A percentile compares a stretch with the other conserved stretches of the same genome.
These are phyloP conservation scores for Dryas integrifolia DNA, from an alignment of 331 rosid genomes.

Conservation along the genomic window DNA sequence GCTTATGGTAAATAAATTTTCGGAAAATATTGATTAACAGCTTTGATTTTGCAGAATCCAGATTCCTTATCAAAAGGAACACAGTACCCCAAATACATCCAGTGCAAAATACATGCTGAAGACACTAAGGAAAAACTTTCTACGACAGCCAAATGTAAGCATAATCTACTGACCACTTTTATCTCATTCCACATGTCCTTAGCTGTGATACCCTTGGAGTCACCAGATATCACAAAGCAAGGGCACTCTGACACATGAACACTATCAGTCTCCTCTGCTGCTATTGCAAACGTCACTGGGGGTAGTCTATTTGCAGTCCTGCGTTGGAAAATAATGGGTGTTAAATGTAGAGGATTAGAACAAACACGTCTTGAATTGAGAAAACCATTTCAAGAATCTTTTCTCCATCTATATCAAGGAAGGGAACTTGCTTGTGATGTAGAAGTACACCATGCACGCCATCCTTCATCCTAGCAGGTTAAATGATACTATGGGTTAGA, in stretches of 20 bases:
- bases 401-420: constrained; percentile 5
- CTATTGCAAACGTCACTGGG: constrained; percentile 84
- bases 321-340: constrained; percentile 22
- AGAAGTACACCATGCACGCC: constrained; percentile 76
- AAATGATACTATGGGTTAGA: constrained; percentile 39
- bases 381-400: constrained; percentile 2
- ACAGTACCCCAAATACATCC: too few relatives aligned
- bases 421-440: constrained; percentile 66
- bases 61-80: not conserved
- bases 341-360: constrained; percentile 4
- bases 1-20: not conserved
- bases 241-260: constrained; percentile 81
- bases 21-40: constrained; percentile 15
- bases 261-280: constrained; percentile 70
- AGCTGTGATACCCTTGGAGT: constrained; percentile 64
- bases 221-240: constrained; percentile 73
- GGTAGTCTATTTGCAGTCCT: constrained; percentile 64
- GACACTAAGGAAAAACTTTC: constrained; percentile 1
- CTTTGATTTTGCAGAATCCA: constrained; percentile 20
- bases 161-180: constrained; percentile 56
- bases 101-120: not conserved
- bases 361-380: constrained; percentile 1
- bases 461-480: constrained; percentile 57
- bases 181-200: constrained; percentile 86
- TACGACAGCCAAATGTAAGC: constrained; percentile 13